phyloP scores from a whole-genome alignment of 495 filamentous ascomycete species.

The Peziza echinospora region DNA sequence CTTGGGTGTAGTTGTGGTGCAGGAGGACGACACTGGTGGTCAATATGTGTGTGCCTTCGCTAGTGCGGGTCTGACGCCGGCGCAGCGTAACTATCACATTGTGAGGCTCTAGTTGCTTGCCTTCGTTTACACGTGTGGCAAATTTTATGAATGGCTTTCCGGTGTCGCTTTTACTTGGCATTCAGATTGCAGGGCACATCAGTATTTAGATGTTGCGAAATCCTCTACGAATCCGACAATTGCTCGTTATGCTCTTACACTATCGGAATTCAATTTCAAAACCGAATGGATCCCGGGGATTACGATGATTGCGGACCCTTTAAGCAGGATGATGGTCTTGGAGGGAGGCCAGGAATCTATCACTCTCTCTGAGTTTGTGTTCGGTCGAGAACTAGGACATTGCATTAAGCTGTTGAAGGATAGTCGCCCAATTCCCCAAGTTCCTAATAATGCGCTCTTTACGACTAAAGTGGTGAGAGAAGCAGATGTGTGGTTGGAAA shows the following conservation, averaged over 20 bases:
- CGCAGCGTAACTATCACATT: neutral
- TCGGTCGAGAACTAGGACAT: too few relatives aligned
- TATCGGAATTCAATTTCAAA: neutral
- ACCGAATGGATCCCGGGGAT: neutral
- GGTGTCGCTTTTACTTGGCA: neutral
- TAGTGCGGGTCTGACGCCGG: neutral
- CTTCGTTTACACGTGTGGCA: neutral
- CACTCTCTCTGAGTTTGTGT: neutral
- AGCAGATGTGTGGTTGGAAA: too few relatives aligned
- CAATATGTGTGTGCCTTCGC: neutral
- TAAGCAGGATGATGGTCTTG: neutral
- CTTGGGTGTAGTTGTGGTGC: neutral
- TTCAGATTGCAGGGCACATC: neutral
- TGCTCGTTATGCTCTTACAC: neutral
- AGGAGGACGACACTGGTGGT: neutral
- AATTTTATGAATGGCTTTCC: neutral
- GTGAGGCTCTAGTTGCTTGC: neutral
- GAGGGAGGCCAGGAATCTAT: neutral
- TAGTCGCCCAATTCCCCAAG: too few relatives aligned
- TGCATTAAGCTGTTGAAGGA: too few relatives aligned
- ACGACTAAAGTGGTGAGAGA: too few relatives aligned
- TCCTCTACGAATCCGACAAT: neutral
- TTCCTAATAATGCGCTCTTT: too few relatives aligned
- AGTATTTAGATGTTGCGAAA: neutral
- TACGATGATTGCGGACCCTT: neutral